Evolutionary conservation across 1,139 yeast genomes (phyloP).

Genomic region (Protomyces gravidus): DNA sequence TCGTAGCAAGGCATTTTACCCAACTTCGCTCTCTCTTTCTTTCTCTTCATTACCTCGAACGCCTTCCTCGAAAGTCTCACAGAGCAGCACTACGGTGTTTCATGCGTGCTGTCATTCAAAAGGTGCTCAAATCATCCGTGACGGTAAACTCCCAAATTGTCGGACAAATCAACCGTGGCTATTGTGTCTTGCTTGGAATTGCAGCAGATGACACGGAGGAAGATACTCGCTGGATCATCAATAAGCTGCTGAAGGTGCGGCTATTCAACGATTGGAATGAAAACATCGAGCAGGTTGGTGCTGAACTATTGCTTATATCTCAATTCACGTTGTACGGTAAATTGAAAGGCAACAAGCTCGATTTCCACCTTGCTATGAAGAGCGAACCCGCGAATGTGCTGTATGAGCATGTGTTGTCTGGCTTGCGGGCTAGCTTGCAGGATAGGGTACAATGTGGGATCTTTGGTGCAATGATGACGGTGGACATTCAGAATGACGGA

Average conservation of each 20-base stretch:
- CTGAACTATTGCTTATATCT: constrained; percentile 49
- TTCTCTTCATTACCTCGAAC: too few relatives aligned
- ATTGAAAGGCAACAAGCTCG: constrained; percentile 34
- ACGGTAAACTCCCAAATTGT: constrained; percentile 7
- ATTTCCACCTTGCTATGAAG: constrained; percentile 34
- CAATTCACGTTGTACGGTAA: constrained; percentile 81
- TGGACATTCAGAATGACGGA: constrained; percentile 75
- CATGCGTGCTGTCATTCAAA: constrained; percentile 23
- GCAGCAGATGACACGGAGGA: constrained; percentile 6
- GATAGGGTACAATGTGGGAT: constrained; percentile 67
- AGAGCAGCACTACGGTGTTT: too few relatives aligned
- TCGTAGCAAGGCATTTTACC: too few relatives aligned
- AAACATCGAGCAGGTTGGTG: constrained; percentile 14
- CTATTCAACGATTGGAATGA: constrained; percentile 20
- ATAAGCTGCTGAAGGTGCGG: constrained; percentile 19
- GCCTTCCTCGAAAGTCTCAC: too few relatives aligned
- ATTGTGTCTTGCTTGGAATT: constrained; percentile 18
- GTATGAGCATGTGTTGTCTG: constrained; percentile 57
- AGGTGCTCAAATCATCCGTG: constrained; percentile 14
- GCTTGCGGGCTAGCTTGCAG: constrained; percentile 45
- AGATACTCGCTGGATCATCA: constrained; percentile 23
- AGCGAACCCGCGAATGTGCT: constrained; percentile 57
- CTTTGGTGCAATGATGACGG: constrained; percentile 98
- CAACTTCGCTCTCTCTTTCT: too few relatives aligned
- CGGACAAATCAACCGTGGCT: constrained; percentile 2